phyloP scores from a whole-genome alignment of 1,284 basidiomycete species.

The Ceratobasidium sp. region DNA sequence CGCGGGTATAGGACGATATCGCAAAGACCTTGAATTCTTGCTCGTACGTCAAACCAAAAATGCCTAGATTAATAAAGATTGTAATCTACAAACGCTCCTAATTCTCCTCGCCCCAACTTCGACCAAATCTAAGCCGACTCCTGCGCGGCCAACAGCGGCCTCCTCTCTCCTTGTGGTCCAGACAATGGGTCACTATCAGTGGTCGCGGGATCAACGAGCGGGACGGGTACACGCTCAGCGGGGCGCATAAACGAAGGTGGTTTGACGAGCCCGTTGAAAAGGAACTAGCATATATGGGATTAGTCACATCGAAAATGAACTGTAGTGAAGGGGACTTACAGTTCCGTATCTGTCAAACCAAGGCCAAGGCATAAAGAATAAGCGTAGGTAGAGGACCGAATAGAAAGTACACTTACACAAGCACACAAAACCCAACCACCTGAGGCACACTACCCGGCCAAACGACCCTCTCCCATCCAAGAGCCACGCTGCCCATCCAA shows the following conservation, averaged over 20 bases:
- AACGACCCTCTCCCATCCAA: slow-evolving; percentile 94
- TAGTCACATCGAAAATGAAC: no score
- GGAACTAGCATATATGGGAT: slow-evolving; percentile 64
- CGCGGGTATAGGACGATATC: no score
- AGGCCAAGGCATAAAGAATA: slow-evolving; percentile 18
- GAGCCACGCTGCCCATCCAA: slow-evolving; percentile 85
- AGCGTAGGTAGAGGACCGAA: background rate
- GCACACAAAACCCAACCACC: slow-evolving; percentile 86
- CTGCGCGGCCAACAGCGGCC: slow-evolving; percentile 21
- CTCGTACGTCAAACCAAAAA: no score
- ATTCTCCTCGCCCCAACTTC: background rate
- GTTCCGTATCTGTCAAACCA: slow-evolving; percentile 51
- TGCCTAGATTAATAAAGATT: no score
- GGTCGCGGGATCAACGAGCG: slow-evolving; percentile 48
- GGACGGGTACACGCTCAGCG: slow-evolving; percentile 54
- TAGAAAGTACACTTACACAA: slow-evolving; percentile 77
- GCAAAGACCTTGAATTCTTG: no score
- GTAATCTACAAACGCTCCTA: no score
- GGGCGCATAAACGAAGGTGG: slow-evolving; percentile 71
- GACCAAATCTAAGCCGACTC: slow-evolving; percentile 14
- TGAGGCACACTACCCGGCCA: slow-evolving; percentile 89
- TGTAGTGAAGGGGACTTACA: slow-evolving; percentile 49
- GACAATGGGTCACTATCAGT: slow-evolving; percentile 35
- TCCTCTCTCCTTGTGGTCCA: slow-evolving; percentile 34
- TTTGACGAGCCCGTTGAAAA: slow-evolving; percentile 80